Evolutionary conservation across 257 asterid genomes (phyloP), one percentile per base, ranked within the genome.

Genomic region (Echites panduratus): DNA sequence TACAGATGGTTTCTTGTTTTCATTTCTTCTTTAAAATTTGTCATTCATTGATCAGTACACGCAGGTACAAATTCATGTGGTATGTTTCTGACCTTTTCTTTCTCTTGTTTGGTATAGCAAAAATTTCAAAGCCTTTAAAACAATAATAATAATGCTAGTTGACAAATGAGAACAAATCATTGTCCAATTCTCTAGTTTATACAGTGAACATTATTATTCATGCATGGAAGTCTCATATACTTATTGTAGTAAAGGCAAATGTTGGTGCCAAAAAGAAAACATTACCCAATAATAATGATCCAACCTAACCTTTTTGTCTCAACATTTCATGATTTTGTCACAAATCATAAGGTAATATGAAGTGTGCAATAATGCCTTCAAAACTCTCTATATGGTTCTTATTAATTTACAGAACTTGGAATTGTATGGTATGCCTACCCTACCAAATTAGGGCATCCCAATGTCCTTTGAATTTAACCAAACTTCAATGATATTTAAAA

Each of bases 101-200:
- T n/a, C n/a, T n/a, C n/a, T n/a, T n/a, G n/a, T n/a, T n/a, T n/a
- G n/a, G n/a, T n/a, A n/a, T n/a, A n/a, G n/a, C n/a, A n/a, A n/a
- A 45, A 45, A 11, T 7, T 45, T 45, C 10, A 45, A 45, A 45
- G 49, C 49, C 1, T n/a, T 45, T 7, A 45, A 1, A 2, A 11
- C 2, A 45, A 7, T 45, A 45, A 14, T 16, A 49, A 13, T 49
- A 49, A 13, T 49, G 1, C 58, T 19, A 67, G 6, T 67, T 24
- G 56, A 24, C 40, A 22, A 14, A 14, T 49, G 22, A 49, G 5
- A 16, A 45, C 40, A 44, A 26, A 43, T 22, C 43, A 44, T 16
- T 26, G 17, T 53, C 73, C 78, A 74, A 74, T 66, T n/a, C n/a
- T n/a, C n/a, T n/a, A n/a, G n/a, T n/a, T n/a, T n/a, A 38, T 16